Percentiles rank a stretch among this genome's conserved stretches.
phyloP scores from a whole-genome alignment of 495 filamentous ascomycete species.

The Penicillium manginii region DNA sequence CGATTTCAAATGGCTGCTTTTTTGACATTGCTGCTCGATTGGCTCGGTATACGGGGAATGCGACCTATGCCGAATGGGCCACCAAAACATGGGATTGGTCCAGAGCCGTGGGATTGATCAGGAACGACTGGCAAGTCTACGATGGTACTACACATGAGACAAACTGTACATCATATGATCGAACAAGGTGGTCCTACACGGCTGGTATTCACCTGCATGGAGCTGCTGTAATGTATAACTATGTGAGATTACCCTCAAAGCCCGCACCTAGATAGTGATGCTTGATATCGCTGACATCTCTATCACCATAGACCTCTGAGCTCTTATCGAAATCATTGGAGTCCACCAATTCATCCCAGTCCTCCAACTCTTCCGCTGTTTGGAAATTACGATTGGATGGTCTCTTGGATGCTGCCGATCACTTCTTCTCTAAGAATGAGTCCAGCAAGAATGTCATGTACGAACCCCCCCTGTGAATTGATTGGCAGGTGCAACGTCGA shows the following conservation, averaged over 20 bases:
- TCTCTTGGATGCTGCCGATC: conserved; percentile 54
- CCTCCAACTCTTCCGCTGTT: conserved; percentile 24
- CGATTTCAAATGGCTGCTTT: conserved; percentile 75
- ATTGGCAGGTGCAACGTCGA: conserved; percentile 41
- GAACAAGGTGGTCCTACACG: conserved; percentile 20
- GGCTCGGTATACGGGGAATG: conserved; percentile 72
- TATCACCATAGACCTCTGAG: conserved; percentile 11
- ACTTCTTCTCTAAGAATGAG: conserved; percentile 56
- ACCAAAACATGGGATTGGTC: conserved; percentile 72
- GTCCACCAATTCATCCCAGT: conserved; percentile 23
- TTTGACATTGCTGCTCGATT: conserved; percentile 76
- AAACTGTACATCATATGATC: conserved; percentile 32
- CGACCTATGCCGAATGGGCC: conserved; percentile 74
- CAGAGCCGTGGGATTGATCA: conserved; percentile 59
- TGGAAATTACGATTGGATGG: conserved; percentile 59
- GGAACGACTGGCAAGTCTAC: conserved; percentile 56
- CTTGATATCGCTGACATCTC: neutral
- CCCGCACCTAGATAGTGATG: neutral
- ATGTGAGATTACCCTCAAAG: conserved; percentile 9
- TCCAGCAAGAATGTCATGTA: conserved; percentile 46
- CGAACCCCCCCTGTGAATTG: conserved; percentile 42
- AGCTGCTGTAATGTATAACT: conserved; percentile 28
- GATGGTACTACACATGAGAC: conserved; percentile 60
- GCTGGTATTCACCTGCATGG: conserved; percentile 20
- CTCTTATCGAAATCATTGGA: conserved; percentile 41